These are phyloP conservation scores for Solanum hybrid DNA, from an alignment of 305 asterid genomes.

Conservation along the genomic window DNA sequence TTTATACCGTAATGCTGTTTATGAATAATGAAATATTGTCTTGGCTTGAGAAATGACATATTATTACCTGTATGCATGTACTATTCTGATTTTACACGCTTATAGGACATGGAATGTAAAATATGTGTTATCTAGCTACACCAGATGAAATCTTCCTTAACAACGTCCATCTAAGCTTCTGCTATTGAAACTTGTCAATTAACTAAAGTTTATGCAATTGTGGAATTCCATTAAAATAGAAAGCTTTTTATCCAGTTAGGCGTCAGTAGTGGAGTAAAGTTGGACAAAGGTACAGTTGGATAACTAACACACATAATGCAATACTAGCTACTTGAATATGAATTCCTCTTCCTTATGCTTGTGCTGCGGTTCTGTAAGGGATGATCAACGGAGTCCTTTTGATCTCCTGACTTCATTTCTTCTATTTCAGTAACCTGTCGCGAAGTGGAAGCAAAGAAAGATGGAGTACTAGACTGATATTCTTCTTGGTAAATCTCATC, in stretches of 20 bases:
- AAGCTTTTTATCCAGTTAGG: background rate
- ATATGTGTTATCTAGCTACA: background rate
- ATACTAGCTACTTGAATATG: slow-evolving; percentile 30
- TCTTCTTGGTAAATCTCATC: slow-evolving; percentile 17
- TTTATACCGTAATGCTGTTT: background rate
- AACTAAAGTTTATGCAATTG: background rate
- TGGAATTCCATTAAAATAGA: background rate
- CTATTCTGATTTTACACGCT: background rate
- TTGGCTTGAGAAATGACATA: background rate
- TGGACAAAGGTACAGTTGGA: background rate
- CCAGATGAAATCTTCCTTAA: background rate
- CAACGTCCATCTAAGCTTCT: background rate
- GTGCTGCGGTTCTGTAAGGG: slow-evolving; percentile 9
- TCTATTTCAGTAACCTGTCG: slow-evolving; percentile 27
- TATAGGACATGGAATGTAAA: background rate
- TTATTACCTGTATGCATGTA: background rate
- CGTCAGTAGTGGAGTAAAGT: background rate
- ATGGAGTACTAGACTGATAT: slow-evolving; percentile 6
- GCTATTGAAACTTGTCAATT: background rate
- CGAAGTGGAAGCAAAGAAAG: slow-evolving; percentile 16
- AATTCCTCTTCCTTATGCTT: slow-evolving; percentile 51
- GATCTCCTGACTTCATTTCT: slow-evolving; percentile 17
- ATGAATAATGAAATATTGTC: background rate
- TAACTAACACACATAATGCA: background rate
- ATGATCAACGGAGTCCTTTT: slow-evolving; percentile 10